Base-by-base conservation (phyloP, 371 early-diverging fungal genomes). In the Mycotypha africana region DNA sequence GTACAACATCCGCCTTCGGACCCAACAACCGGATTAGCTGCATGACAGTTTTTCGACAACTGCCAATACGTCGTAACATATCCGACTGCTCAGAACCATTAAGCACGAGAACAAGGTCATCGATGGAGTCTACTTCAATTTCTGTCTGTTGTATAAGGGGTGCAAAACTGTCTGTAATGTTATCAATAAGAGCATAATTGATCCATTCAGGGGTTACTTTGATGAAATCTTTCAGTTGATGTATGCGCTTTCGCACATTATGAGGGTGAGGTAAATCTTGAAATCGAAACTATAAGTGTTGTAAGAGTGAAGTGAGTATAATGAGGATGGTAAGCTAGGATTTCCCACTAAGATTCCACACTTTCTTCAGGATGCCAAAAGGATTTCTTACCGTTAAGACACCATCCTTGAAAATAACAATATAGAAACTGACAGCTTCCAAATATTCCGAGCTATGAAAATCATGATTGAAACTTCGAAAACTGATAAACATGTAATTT, bases 401-500 rank as follows among this genome's bases (percentile, higher is more conserved):
- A 6, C 81, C 82, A 30, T 76, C 70, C 34, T 70, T 76, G 25
- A 83, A 76, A 0, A 97, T 87, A 19, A 94, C 63, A 44, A 87
- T 92, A 60, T 88, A 95, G 17, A 94, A 78, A 49, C 82, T 87
- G 40, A 91, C 72, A 10, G 95, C 85, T 35, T 82, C 77, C 51
- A 94, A 60, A 47, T 88, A 93, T 30, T 69, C 74, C 11, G 73
- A 65, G 49, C 84, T 86, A 67, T 79, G 67, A 8, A 77, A 73
- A 45, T 89, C 81, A 30, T 74, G 74, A 38, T 88, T 85, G 51
- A 88, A 84, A 14, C 85, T 76, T 24, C 91, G 81, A 50, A 92
- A 89, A 58, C 86, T 82, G 20, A 94, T 82, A 74, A 95, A 95
- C 70, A 90, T 90, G 73, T 97, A 97, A 54, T 88, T 81, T 17